A percentile compares a stretch with the other conserved stretches of the same genome.
These are phyloP conservation scores for Brettanomyces bruxellensis DNA, from an alignment of 805 yeast species.

Conservation along the genomic window DNA sequence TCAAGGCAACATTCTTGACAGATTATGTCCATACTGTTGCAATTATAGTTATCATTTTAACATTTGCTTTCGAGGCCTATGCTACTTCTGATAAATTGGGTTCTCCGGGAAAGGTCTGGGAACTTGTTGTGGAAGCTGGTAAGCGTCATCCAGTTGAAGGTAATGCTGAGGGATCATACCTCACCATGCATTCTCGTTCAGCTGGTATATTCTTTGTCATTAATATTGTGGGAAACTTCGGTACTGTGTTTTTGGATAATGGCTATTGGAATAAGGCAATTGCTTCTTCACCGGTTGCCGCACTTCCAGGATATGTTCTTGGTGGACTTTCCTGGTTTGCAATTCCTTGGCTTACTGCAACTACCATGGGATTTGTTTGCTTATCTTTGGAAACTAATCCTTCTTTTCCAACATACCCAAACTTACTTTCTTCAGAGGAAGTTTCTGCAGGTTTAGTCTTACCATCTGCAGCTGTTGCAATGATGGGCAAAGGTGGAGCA, in stretches of 20 bases:
- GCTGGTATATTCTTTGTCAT: slow-evolving; percentile 90
- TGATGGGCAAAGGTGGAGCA: slow-evolving; percentile 85
- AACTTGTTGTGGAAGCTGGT: slow-evolving; percentile 54
- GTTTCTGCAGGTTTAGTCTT: slow-evolving; percentile 75
- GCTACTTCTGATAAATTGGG: slow-evolving; percentile 68
- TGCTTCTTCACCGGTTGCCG: slow-evolving; percentile 67
- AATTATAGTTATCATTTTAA: slow-evolving; percentile 63
- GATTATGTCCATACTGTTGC: slow-evolving; percentile 79
- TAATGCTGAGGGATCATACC: slow-evolving; percentile 77
- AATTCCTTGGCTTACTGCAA: slow-evolving; percentile 73
- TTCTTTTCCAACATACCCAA: slow-evolving; percentile 73
- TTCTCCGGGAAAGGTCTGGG: slow-evolving; percentile 77
- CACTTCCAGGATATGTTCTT: slow-evolving; percentile 77
- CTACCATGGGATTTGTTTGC: slow-evolving; percentile 83
- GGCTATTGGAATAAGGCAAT: slow-evolving; percentile 89
- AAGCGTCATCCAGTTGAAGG: slow-evolving; percentile 59
- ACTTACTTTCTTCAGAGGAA: slow-evolving; percentile 53
- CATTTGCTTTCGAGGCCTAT: slow-evolving; percentile 74
- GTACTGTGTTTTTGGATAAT: slow-evolving; percentile 79
- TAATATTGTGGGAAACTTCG: slow-evolving; percentile 82
- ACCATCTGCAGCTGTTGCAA: slow-evolving; percentile 73
- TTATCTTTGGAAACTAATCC: slow-evolving; percentile 62
- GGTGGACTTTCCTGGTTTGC: slow-evolving; percentile 93
- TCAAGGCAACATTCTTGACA: slow-evolving; percentile 73
- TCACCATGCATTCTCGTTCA: slow-evolving; percentile 77